phyloP scores from a whole-genome alignment of 169 alveolate species.

The Condylostoma magnum region DNA sequence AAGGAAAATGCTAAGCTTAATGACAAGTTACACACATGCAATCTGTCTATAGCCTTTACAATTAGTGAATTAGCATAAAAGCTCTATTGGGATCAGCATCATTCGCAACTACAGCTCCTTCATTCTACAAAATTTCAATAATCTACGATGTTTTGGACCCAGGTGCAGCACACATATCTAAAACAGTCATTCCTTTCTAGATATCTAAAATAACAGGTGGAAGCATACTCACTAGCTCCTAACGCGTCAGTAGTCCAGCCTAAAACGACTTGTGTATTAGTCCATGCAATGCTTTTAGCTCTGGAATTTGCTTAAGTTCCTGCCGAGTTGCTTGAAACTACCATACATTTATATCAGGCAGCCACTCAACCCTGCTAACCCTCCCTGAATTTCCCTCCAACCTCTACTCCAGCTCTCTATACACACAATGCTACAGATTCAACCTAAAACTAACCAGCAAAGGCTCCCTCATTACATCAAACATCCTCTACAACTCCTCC shows the following conservation, averaged over 20 bases:
- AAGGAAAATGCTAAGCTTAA: constrained; percentile 90
- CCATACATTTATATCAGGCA: not conserved
- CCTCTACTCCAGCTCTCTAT: not conserved
- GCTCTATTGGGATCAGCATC: constrained; percentile 93
- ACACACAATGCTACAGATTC: not conserved
- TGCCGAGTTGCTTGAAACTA: not conserved
- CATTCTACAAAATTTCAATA: constrained; percentile 56
- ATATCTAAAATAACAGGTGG: constrained; percentile 91
- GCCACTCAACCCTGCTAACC: constrained; percentile 4
- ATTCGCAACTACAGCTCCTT: constrained; percentile 90
- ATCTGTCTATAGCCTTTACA: constrained; percentile 80
- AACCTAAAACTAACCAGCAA: constrained; percentile 16
- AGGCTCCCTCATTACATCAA: too few relatives aligned
- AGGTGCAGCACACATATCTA: constrained; percentile 98
- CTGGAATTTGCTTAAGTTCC: constrained; percentile 57
- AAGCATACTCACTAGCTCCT: constrained; percentile 96
- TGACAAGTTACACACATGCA: constrained; percentile 84
- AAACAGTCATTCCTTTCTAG: constrained; percentile 81
- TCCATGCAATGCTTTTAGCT: constrained; percentile 62
- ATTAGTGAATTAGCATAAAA: constrained; percentile 90
- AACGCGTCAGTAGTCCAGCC: constrained; percentile 93
- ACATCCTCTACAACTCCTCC: too few relatives aligned
- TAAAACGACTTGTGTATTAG: constrained; percentile 75
- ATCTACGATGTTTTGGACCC: constrained; percentile 88
- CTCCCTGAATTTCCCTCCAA: not conserved